Conservation (phyloP, 805 yeast species). For the Ogataea degrootiae region DNA sequence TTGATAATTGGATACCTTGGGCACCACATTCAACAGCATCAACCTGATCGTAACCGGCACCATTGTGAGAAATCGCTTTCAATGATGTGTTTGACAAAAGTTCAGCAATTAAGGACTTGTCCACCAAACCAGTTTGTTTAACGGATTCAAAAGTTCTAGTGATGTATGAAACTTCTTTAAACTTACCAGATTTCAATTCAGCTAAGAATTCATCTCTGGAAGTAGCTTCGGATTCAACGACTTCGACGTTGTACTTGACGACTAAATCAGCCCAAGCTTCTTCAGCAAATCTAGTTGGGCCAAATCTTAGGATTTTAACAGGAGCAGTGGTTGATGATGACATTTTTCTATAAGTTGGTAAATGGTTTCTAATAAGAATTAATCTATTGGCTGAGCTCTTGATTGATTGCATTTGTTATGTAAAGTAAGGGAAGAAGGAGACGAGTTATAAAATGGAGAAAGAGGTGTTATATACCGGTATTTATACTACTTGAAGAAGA, state of each 20-base stretch:
- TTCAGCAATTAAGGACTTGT: constrained; percentile 36
- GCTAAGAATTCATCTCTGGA: constrained; percentile 37
- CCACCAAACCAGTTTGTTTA: constrained; percentile 37
- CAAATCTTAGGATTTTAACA: constrained; percentile 64
- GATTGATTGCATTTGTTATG: background rate
- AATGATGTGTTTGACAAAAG: constrained; percentile 32
- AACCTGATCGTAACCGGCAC: constrained; percentile 57
- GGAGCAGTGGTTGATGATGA: constrained; percentile 26
- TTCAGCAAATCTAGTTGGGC: constrained; percentile 54
- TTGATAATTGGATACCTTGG: constrained; percentile 42
- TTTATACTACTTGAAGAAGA: too few species aligned
- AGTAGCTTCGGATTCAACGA: constrained; percentile 40
- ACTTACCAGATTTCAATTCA: constrained; percentile 33
- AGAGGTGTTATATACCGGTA: too few species aligned
- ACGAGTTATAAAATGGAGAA: too few species aligned
- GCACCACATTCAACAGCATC: constrained; percentile 38
- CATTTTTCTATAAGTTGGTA: constrained; percentile 11
- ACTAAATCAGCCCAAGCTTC: constrained; percentile 52
- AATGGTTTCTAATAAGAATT: background rate
- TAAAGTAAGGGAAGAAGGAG: background rate
- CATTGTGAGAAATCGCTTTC: constrained; percentile 42
- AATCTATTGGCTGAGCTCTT: constrained; percentile 1
- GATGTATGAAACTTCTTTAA: constrained; percentile 33
- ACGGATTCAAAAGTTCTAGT: constrained; percentile 39
- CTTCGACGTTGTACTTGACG: constrained; percentile 33